Conservation (phyloP, 139 green algal genomes). For the Picochlorum sp. region DNA sequence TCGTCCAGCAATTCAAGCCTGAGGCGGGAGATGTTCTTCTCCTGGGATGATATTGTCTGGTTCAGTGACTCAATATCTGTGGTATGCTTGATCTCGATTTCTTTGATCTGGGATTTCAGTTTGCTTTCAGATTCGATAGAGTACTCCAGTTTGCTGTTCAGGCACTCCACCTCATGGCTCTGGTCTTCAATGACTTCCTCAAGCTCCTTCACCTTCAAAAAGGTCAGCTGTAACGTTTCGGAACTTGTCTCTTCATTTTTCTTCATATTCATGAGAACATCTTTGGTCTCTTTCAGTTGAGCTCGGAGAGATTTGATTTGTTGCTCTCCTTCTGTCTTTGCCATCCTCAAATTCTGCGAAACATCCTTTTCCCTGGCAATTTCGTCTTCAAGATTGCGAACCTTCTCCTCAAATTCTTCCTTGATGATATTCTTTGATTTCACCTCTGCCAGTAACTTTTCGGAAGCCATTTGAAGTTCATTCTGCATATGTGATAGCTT, state of each 20-base stretch:
- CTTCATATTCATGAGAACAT: background rate
- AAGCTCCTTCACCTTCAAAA: background rate
- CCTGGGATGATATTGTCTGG: too few relatives aligned
- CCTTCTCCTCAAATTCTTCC: background rate
- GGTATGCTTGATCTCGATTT: too few relatives aligned
- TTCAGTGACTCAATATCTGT: too few relatives aligned
- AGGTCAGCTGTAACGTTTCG: background rate
- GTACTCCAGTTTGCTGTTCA: too few relatives aligned
- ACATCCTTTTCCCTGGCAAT: background rate
- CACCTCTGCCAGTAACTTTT: background rate
- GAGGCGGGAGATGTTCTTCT: too few relatives aligned
- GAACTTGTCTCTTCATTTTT: background rate
- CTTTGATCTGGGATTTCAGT: too few relatives aligned
- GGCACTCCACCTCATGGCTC: too few relatives aligned
- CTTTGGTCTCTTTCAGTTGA: background rate
- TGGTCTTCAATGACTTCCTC: too few relatives aligned
- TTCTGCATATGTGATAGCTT: background rate
- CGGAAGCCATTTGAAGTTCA: too few relatives aligned
- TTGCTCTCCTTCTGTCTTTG: constrained; percentile 6
- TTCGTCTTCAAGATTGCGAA: background rate
- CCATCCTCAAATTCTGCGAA: constrained; percentile 1
- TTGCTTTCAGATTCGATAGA: too few relatives aligned
- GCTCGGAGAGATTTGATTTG: background rate
- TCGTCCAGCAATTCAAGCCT: too few relatives aligned
- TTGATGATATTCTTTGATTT: background rate